phyloP scores from a whole-genome alignment of 179 eudicot genomes.

The Spinacia oleracea region DNA sequence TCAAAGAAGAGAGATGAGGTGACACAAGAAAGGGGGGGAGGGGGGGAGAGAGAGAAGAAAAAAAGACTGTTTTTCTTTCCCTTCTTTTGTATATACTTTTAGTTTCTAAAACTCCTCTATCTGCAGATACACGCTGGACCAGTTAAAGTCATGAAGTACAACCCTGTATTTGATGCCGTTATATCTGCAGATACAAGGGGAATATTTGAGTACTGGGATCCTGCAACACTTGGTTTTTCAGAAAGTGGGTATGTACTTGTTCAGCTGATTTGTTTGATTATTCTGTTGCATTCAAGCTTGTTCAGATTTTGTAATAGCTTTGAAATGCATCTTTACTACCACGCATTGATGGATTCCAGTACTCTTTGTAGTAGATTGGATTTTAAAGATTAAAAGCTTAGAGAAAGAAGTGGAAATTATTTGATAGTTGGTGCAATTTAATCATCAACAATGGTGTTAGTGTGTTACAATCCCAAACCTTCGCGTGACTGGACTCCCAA shows the following conservation, averaged over 20 bases:
- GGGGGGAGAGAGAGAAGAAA: background rate
- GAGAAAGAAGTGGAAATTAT: no score
- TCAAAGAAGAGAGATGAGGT: background rate
- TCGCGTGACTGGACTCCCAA: no score
- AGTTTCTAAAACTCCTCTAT: background rate
- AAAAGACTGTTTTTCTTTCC: background rate
- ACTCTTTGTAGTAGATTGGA: no score
- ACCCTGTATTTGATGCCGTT: constrained; percentile 65
- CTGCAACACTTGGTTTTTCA: constrained; percentile 75
- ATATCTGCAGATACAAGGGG: constrained; percentile 88
- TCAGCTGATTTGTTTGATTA: background rate
- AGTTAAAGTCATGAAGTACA: constrained; percentile 82
- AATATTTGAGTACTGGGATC: constrained; percentile 88
- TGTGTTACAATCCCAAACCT: no score
- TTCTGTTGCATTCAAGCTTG: constrained; percentile 12
- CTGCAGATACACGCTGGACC: constrained; percentile 78
- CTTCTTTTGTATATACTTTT: no score
- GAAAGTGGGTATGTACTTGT: constrained; percentile 60
- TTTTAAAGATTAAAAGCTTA: no score
- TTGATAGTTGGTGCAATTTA: no score
- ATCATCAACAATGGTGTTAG: no score
- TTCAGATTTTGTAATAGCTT: background rate
- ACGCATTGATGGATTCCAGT: background rate
- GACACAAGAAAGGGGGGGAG: background rate
- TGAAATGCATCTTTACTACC: background rate